Percentiles rank a stretch among this genome's conserved stretches.
These are phyloP conservation scores for Saturnispora sanitii DNA, from an alignment of 805 yeast species.

Conservation along the genomic window DNA sequence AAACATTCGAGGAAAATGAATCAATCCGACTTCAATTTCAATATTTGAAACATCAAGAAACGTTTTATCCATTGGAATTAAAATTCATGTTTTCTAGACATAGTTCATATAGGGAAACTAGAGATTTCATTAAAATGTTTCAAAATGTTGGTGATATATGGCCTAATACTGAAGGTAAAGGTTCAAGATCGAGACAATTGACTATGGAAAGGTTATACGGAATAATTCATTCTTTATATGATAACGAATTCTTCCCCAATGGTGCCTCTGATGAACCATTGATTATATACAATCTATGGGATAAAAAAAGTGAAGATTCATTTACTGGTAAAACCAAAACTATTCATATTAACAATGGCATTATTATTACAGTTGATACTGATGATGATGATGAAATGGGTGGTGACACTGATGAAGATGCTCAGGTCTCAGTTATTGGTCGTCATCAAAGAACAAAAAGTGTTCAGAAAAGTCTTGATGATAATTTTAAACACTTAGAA, in stretches of 20 bases:
- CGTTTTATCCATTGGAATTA: slow-evolving; percentile 9
- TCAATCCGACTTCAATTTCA: slow-evolving; percentile 1
- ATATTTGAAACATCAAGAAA: background rate
- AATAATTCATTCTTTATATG: slow-evolving; percentile 6
- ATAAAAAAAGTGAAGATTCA: background rate
- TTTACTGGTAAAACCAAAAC: background rate
- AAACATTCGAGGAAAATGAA: background rate
- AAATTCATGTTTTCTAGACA: slow-evolving; percentile 15
- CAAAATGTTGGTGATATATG: slow-evolving; percentile 11
- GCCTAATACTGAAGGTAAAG: slow-evolving; percentile 12
- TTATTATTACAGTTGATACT: background rate
- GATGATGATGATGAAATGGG: background rate
- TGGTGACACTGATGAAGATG: background rate
- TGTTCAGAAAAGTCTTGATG: background rate
- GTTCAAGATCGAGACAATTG: slow-evolving; percentile 13
- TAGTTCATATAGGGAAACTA: slow-evolving; percentile 14
- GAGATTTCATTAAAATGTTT: slow-evolving; percentile 11
- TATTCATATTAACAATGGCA: background rate
- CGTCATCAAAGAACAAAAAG: background rate
- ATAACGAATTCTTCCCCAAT: background rate
- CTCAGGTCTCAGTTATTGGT: background rate
- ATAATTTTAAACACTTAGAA: background rate
- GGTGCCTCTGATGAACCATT: background rate
- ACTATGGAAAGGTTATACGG: slow-evolving; percentile 13
- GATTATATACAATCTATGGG: slow-evolving; percentile 4